These are phyloP conservation scores for Rhizopogon rudus DNA, from an alignment of 768 basidiomycete species.

Conservation along the genomic window DNA sequence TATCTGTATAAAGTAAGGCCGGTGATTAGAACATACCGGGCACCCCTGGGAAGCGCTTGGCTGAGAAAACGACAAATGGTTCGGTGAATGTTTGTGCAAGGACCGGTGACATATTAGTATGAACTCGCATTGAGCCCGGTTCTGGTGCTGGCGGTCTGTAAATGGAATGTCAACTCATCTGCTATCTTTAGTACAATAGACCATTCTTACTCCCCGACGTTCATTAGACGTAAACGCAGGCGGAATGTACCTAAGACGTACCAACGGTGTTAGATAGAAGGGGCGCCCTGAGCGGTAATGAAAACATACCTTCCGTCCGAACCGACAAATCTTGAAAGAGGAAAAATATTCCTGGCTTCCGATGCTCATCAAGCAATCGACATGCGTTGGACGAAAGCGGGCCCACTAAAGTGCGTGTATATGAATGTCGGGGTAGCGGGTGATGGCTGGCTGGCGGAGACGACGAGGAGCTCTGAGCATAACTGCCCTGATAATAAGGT, in stretches of 20 bases:
- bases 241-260: slow-evolving; percentile 67
- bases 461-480: slow-evolving; percentile 21
- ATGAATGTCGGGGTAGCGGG: slow-evolving; percentile 60
- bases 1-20: slow-evolving; percentile 6
- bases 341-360: slow-evolving; percentile 87
- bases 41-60: slow-evolving; percentile 93
- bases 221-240: slow-evolving; percentile 82
- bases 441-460: slow-evolving; percentile 29
- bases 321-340: slow-evolving; percentile 93
- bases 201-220: slow-evolving; percentile 80
- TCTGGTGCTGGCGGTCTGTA: slow-evolving; percentile 70
- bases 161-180: slow-evolving; percentile 15
- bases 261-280: slow-evolving; percentile 16
- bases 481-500: slow-evolving; percentile 24
- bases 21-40: slow-evolving; percentile 51
- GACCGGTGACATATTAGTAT: slow-evolving; percentile 67
- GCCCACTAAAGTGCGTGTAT: slow-evolving; percentile 87
- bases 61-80: slow-evolving; percentile 82
- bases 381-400: slow-evolving; percentile 85
- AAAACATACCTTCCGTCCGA: slow-evolving; percentile 74
- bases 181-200: slow-evolving; percentile 8
- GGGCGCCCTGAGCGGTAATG: slow-evolving; percentile 19
- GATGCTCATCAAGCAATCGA: slow-evolving; percentile 79
- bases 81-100: slow-evolving; percentile 83
- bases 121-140: slow-evolving; percentile 56